Percentiles rank a stretch among this genome's conserved stretches.
phyloP scores from a whole-genome alignment of 2,329 filamentous ascomycete genomes.

The Pseudocercospora crystallina region DNA sequence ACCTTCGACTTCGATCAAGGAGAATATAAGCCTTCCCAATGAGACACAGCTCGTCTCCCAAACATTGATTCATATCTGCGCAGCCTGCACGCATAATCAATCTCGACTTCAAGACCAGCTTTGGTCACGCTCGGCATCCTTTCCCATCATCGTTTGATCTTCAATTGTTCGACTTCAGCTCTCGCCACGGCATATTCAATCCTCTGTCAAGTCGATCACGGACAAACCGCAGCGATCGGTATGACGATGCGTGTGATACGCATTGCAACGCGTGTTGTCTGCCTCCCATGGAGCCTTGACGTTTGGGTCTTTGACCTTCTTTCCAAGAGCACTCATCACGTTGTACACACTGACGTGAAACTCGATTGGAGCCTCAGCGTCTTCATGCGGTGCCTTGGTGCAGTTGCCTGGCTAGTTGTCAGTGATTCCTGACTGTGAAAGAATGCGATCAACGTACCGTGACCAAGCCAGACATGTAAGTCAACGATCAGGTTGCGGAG shows the following conservation, averaged over 20 bases:
- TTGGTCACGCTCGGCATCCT: no score
- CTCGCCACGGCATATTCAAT: not conserved
- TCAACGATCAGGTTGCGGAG: slow-evolving; percentile 25
- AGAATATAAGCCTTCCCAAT: no score
- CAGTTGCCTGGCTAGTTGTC: slow-evolving; percentile 5
- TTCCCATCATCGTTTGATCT: no score
- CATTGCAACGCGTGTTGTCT: slow-evolving; percentile 2
- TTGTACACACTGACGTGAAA: slow-evolving; percentile 15
- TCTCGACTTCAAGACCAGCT: no score
- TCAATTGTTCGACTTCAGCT: not conserved
- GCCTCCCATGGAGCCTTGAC: slow-evolving; percentile 19
- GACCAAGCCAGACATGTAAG: slow-evolving; percentile 25
- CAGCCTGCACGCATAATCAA: no score
- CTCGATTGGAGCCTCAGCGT: slow-evolving; percentile 18
- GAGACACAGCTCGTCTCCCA: no score
- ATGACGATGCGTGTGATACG: slow-evolving; percentile 15
- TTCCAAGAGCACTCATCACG: slow-evolving; percentile 4
- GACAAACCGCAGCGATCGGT: slow-evolving; percentile 15
- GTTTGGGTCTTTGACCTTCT: slow-evolving; percentile 5
- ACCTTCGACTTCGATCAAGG: no score
- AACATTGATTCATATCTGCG: no score
- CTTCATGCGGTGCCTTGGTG: slow-evolving; percentile 19
- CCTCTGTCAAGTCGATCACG: slow-evolving; percentile 16
- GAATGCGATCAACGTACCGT: slow-evolving; percentile 13
- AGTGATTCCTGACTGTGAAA: not conserved